Base-by-base conservation (phyloP, 1,284 basidiomycete species). In the Psilocybe mexicana region DNA sequence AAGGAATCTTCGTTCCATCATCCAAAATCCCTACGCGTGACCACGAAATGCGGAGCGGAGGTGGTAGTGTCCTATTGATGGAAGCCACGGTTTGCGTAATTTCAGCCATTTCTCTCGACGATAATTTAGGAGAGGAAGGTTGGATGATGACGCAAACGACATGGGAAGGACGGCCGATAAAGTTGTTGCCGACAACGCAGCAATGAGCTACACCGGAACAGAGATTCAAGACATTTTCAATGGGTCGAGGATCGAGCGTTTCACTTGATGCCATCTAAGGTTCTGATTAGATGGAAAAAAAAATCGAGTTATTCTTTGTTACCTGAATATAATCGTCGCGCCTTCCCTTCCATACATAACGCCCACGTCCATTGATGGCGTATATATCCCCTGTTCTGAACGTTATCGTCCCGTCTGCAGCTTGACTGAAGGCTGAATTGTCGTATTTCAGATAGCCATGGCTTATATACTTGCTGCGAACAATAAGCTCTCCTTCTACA, bases 371-470 rank as follows among this genome's bases (percentile, higher is more conserved):
- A 6, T 45, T 54, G 8, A 38, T 56, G 2, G 36, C 30, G 52
- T 72, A 73, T 36, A 69, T 60, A 54, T 73, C 71, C 6, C 70
- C 70, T 8, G 70, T 73, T 18, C 59, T 61, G 60, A 73, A 69
- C 2, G 67, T 66, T n/a, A 67, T 60, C 12, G 52, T 48, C 1
- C 69, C 70, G 53, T 67, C 61, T 1, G 55, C 23, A 7, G 52
- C 60, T 6, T 60, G 8, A 8, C 51, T 60, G 55, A 70, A 70
- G 1, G 67, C 54, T 5, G 54, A 55, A 44, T 54, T 63, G 30
- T 60, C 57, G 23, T 67, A 60, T 33, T 67, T 61, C 24, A 68
- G 59, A 56, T 72, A 73, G 11, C 68, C 66, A 8, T 38, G 59
- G 28, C 62, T 55, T 38, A 73, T 66, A 23, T 65, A n/a, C 50